phyloP scores from a whole-genome alignment of 768 basidiomycete species.

The Trametes gibbosa region DNA sequence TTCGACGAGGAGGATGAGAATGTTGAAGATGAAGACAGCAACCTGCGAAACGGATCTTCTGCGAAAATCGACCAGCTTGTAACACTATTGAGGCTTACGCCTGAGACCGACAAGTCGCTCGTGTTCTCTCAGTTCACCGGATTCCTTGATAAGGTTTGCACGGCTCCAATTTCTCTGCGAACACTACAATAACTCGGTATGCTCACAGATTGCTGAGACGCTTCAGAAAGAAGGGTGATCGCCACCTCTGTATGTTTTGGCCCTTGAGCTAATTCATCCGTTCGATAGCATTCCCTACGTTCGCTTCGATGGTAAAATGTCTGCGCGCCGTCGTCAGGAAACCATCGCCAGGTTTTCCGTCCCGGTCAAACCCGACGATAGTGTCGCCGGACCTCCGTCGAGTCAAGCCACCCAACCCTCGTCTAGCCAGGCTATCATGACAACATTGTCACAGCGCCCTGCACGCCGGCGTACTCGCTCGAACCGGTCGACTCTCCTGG shows the following conservation, averaged over 20 bases:
- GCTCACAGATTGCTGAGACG: constrained; percentile 60
- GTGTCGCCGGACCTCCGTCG: not conserved
- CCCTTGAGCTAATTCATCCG: not conserved
- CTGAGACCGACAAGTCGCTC: constrained; percentile 70
- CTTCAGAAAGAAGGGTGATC: constrained; percentile 63
- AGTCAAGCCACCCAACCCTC: constrained; percentile 7
- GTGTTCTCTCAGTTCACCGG: constrained; percentile 91
- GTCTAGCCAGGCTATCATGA: not conserved
- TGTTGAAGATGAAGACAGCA: constrained; percentile 35
- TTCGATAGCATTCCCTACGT: constrained; percentile 63
- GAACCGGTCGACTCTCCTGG: not conserved
- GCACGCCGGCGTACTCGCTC: constrained; percentile 7
- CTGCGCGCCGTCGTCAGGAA: constrained; percentile 75
- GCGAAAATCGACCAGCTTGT: constrained; percentile 85
- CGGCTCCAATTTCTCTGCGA: not conserved
- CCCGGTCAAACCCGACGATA: constrained; percentile 46
- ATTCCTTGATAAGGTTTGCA: constrained; percentile 71
- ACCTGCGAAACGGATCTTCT: constrained; percentile 56
- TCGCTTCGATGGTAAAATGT: constrained; percentile 85
- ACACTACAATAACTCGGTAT: not conserved
- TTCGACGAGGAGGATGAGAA: constrained; percentile 38
- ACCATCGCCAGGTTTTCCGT: constrained; percentile 70
- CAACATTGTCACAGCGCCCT: not conserved
- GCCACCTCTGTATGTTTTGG: not conserved
- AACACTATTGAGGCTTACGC: constrained; percentile 67